Evolutionary conservation across 257 asterid species (phyloP).

Genomic region (Leonotis leonurus): DNA sequence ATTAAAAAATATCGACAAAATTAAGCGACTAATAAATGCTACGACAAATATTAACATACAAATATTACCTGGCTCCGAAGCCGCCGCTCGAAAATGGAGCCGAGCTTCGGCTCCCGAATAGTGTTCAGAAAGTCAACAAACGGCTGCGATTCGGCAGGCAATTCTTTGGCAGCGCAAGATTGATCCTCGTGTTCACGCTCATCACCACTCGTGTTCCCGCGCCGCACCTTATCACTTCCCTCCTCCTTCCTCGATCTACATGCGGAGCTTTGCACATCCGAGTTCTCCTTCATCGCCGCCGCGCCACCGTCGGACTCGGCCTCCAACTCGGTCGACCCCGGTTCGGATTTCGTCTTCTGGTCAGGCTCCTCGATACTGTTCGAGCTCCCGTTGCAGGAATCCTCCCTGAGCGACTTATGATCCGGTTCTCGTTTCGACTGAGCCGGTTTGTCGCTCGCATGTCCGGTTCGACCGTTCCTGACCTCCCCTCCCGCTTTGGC

Average conservation of each 20-base stretch:
- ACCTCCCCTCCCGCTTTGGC: constrained; percentile 22
- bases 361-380: constrained; percentile 39
- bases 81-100: constrained; percentile 57
- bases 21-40: too few relatives aligned
- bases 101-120: constrained; percentile 42
- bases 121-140: constrained; percentile 39
- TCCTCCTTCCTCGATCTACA: constrained; percentile 52
- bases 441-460: constrained; percentile 22
- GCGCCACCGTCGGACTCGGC: constrained; percentile 52
- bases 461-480: constrained; percentile 24
- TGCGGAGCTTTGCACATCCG: constrained; percentile 74
- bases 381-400: constrained; percentile 64
- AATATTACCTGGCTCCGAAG: constrained; percentile 63
- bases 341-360: constrained; percentile 32
- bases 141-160: constrained; percentile 53
- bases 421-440: constrained; percentile 25
- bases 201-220: constrained; percentile 41
- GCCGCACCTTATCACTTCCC: constrained; percentile 43
- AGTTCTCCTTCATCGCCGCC: constrained; percentile 44
- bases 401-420: constrained; percentile 30
- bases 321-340: constrained; percentile 40
- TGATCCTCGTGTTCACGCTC: constrained; percentile 45
- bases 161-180: constrained; percentile 39
- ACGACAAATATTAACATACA: background rate
- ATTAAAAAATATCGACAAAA: too few relatives aligned